Percentiles rank a stretch among this genome's conserved stretches.
Evolutionary conservation across 805 yeast species (phyloP).

Genomic region (Citeromyces nyonsensis): DNA sequence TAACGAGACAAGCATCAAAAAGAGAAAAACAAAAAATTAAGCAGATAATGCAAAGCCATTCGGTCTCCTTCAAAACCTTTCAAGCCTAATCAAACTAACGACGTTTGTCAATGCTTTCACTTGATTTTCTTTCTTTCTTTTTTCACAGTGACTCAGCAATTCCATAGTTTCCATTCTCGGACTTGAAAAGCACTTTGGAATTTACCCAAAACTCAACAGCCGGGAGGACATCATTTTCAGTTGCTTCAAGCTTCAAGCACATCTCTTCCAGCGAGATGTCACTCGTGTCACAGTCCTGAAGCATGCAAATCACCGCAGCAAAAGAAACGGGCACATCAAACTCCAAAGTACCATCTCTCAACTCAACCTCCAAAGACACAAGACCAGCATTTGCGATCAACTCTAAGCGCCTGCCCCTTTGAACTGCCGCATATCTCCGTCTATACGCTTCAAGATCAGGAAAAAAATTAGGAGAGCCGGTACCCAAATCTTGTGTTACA

Average conservation of each 20-base stretch:
- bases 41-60: no score
- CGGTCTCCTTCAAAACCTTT: no score
- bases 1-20: no score
- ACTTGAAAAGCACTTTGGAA: constrained; percentile 31
- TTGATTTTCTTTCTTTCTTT: no score
- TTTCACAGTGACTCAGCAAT: constrained; percentile 23
- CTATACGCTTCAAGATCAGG: constrained; percentile 25
- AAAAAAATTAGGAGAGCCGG: no score
- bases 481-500: constrained; percentile 7
- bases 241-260: constrained; percentile 24
- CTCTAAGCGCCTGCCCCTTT: constrained; percentile 43
- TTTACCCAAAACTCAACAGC: constrained; percentile 50
- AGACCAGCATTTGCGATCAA: constrained; percentile 45
- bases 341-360: constrained; percentile 21
- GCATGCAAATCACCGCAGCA: constrained; percentile 35
- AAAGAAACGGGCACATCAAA: constrained; percentile 52
- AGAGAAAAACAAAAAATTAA: no score
- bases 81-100: no score
- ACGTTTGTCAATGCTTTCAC: no score
- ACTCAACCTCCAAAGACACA: constrained; percentile 41
- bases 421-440: constrained; percentile 20
- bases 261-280: constrained; percentile 14
- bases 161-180: constrained; percentile 17
- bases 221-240: constrained; percentile 18
- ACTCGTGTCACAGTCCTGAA: constrained; percentile 9